A percentile compares a stretch with the other conserved stretches of the same genome.
Evolutionary conservation across 129 eudicot species (phyloP).

Genomic region (Tanacetum coccineum): DNA sequence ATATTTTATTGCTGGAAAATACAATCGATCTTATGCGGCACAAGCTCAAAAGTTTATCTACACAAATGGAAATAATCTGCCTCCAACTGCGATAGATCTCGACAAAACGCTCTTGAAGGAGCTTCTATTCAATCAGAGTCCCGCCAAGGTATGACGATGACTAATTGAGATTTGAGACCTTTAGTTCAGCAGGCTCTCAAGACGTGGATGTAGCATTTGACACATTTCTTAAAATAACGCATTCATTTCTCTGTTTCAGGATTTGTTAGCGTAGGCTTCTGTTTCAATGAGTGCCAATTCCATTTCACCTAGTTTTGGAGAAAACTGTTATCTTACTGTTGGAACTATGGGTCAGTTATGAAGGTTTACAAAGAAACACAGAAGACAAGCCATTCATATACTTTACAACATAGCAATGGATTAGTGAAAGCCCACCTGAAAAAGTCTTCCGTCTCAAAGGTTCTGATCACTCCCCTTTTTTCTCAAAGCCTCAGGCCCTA

Average conservation of each 20-base stretch:
- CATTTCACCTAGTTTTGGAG: constrained; percentile 88
- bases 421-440: constrained; percentile 70
- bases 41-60: constrained; percentile 80
- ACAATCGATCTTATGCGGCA: constrained; percentile 76
- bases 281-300: constrained; percentile 95
- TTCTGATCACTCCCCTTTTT: constrained; percentile 95
- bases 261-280: constrained; percentile 84
- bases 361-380: constrained; percentile 78
- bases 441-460: constrained; percentile 80
- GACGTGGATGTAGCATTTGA: not conserved
- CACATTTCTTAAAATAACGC: not conserved
- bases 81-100: constrained; percentile 94
- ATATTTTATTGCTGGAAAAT: constrained; percentile 52
- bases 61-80: constrained; percentile 64
- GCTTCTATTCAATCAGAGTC: constrained; percentile 88
- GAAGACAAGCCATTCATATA: constrained; percentile 85
- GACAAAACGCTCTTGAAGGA: constrained; percentile 77
- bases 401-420: constrained; percentile 63
- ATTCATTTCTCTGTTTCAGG: constrained; percentile 40
- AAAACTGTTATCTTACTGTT: constrained; percentile 71
- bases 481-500: constrained; percentile 89
- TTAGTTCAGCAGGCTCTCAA: not conserved
- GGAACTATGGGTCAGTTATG: constrained; percentile 75
- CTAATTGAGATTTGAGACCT: not conserved
- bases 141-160: constrained; percentile 61